These are phyloP conservation scores for Heliosperma pusillum DNA, from an alignment of 148 eudicot species.

Conservation along the genomic window DNA sequence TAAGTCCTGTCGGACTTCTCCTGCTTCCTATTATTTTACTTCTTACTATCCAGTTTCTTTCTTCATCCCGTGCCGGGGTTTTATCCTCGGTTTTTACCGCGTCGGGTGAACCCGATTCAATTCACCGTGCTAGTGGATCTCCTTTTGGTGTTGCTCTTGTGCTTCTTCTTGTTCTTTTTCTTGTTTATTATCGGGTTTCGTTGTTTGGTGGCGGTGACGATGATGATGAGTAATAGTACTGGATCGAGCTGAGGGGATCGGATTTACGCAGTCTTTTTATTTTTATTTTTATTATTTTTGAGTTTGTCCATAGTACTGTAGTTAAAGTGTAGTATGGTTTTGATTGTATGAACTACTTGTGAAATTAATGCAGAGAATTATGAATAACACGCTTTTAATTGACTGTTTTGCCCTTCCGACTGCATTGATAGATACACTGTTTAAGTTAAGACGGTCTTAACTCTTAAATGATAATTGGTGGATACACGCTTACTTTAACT, in stretches of 20 bases:
- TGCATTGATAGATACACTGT: too few species aligned
- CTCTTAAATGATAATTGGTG: too few species aligned
- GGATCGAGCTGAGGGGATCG: background rate
- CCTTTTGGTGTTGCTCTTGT: constrained; percentile 75
- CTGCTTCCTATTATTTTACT: constrained; percentile 69
- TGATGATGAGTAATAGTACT: constrained; percentile 39
- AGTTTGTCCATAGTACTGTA: background rate
- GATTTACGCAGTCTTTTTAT: background rate
- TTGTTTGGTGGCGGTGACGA: constrained; percentile 89
- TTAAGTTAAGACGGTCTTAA: too few species aligned
- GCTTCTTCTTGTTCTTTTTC: constrained; percentile 48
- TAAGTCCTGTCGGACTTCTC: constrained; percentile 68
- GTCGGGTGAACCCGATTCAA: constrained; percentile 66
- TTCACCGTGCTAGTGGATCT: constrained; percentile 79
- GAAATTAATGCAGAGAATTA: constrained; percentile 5
- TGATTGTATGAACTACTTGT: background rate
- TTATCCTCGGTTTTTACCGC: constrained; percentile 50
- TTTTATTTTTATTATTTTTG: background rate
- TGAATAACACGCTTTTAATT: background rate
- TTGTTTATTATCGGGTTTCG: constrained; percentile 60
- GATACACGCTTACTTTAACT: too few species aligned
- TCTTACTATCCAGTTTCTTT: constrained; percentile 62
- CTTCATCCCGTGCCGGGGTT: constrained; percentile 54
- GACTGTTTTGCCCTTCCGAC: background rate
- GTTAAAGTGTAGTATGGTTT: background rate